Evolutionary conservation across 495 filamentous ascomycete genomes (phyloP), one percentile per base, ranked within the genome.

Genomic region (Paragyromitra xinjiangensis): DNA sequence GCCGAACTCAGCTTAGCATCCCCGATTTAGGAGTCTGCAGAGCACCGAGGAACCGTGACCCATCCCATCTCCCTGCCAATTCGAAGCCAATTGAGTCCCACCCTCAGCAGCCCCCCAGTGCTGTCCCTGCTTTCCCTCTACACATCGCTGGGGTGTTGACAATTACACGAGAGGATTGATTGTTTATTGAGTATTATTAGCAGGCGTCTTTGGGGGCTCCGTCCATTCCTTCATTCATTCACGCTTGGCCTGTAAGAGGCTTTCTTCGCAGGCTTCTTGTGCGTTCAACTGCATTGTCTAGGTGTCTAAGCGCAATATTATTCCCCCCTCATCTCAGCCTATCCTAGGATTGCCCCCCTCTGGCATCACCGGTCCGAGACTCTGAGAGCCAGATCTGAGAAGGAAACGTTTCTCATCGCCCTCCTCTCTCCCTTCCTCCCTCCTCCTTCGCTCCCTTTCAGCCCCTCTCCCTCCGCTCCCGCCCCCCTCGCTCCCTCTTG

Each of bases 11-110:
- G 77, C 56, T 55, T 66, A 71, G 77, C 24, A 56, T 55, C 8
- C 53, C 53, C 75, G 65, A 78, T 71, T 78, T 73, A 67, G 77
- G 77, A 71, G 73, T 55, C 69, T 34, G 26, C 26, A 61, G 29
- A 56, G 37, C 45, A 53, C 65, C 55, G 34, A 69, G 59, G 59
- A 56, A 48, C 40, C 0, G 70, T 75, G 48, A 64, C 73, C 69
- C 66, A 75, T 71, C 56, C 73, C 73, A 64, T 64, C 66, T 75
- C 66, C 73, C 58, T 71, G 69, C 37, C 58, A 75, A 64, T 56
- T 70, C 26, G 55, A 69, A 63, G 55, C 64, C 71, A 69, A 34
- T 34, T 73, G 64, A 55, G 50, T 73, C 62, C 62, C 72, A 42
- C 53, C 62, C 45, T 26, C 26, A 45, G n/a, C 55, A 62, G 26